Evolutionary conservation across 805 yeast species (phyloP), one percentile per base, ranked within the genome.

Genomic region (Ogataea angusta): DNA sequence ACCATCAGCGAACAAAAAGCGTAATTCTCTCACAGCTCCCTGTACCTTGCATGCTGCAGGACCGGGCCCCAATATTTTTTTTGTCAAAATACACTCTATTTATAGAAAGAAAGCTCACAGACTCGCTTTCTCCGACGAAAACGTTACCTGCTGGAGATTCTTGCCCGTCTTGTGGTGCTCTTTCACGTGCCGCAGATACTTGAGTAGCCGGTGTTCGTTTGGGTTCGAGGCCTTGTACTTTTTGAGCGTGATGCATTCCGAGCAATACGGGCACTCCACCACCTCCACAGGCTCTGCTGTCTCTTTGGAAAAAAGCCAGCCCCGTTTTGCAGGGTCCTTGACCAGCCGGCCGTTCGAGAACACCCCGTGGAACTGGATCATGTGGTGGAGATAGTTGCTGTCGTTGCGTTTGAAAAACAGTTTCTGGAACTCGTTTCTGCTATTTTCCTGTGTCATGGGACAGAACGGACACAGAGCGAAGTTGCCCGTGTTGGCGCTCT

Each of bases 351-450:
- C 64, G 31, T 58, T 53, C 6, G 66, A 57, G 30, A 55, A 56
- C 7, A 60, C 52, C 6, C 66, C 66, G 38, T 60, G 66, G 34
- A 49, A 57, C 37, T 59, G 63, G 25, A 58, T 56, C 50, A 60
- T 40, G 36, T 60, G 66, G 30, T 60, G 66, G 14, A 60, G 38
- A 31, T 59, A 60, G 30, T 52, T 55, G 17, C 63, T 59, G 32
- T 54, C 56, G 39, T 59, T 60, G 32, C 62, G 48, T 38, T 53
- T 54, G 40, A 47, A 49, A 30, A 59, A 60, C 21, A 55, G 37
- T 24, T 42, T 43, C 25, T 45, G 43, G 38, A 36, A 49, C 15
- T 47, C 46, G 27, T 49, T 36, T 12, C 34, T 33, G n/a, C 42
- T 27, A 15, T 51, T 52, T 10, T 48, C 58, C 2, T 21, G 9